Evolutionary conservation across 768 basidiomycete species (phyloP), one percentile per base, ranked within the genome.

Genomic region (Lactarius akahatsu): DNA sequence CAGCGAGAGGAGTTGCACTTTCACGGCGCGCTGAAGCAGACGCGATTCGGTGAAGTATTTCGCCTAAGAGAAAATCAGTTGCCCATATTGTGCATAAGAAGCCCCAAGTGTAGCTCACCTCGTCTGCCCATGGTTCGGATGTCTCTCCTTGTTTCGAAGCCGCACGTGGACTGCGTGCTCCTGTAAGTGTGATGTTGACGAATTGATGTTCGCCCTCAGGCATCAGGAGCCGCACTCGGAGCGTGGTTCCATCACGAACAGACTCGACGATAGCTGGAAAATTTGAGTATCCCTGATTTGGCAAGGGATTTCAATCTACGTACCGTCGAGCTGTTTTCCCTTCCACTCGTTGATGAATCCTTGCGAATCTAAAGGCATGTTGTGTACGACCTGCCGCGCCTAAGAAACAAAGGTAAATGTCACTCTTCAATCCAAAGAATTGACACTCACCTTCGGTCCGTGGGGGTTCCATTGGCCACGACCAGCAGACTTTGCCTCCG

Each of bases 41-140:
- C 88, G 90, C 28, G 86, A 88, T 80, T 98, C 96, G 63, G 91
- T 91, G 78, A 98, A 99, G 78, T 89, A 94, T 77, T 89, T 92
- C 40, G 95, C 94, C 93, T 95, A 65, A 11, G 57, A 34, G 54
- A 58, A 55, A 61, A 30, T 67, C 59, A 52, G 34, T 57, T 50
- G 36, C n/a, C 9, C 57, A 52, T 5, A 26, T 6, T 23, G 28
- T 34, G 36, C 11, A 55, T 11, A 38, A n/a, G 52, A 23, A 47
- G 50, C 16, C 11, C 20, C 26, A 20, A 4, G 10, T 62, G 28
- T 57, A 41, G 77, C 82, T 67, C 69, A 93, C 92, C 81, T 98
- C 96, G 80, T 98, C 96, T 67, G 88, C 89, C 83, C 86, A 94
- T 47, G 83, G 85, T 74, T 97, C 95, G 26, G 90, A 87, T 7